phyloP scores from a whole-genome alignment of 2,329 filamentous ascomycete genomes.

The Penicillium olsonii region DNA sequence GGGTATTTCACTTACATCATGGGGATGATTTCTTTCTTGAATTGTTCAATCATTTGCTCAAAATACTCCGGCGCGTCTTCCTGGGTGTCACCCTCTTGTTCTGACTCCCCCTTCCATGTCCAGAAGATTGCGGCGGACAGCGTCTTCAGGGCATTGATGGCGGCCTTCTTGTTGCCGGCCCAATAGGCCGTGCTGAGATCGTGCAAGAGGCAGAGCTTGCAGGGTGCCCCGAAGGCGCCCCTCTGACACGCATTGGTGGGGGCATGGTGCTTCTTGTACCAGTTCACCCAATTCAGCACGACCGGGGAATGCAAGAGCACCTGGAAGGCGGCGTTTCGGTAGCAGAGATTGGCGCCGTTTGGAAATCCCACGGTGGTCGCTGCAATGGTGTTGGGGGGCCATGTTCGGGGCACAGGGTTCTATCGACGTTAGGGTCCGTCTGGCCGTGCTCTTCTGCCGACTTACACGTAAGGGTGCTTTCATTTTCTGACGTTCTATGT shows the following conservation, averaged over 20 bases:
- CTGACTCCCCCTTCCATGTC: not conserved
- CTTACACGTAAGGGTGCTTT: too few species aligned
- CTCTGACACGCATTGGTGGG: not conserved
- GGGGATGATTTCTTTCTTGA: not conserved
- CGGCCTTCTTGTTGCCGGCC: not conserved
- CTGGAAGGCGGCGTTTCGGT: slow-evolving; percentile 29
- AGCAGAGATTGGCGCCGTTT: slow-evolving; percentile 18
- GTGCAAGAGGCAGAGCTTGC: not conserved
- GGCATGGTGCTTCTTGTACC: slow-evolving; percentile 9
- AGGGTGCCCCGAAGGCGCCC: not conserved
- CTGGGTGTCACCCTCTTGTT: not conserved
- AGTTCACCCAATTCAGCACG: slow-evolving; percentile 25
- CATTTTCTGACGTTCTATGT: too few species aligned
- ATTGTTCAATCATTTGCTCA: not conserved
- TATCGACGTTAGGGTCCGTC: not conserved
- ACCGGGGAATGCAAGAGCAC: slow-evolving; percentile 28
- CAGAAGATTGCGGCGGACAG: not conserved
- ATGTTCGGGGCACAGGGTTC: not conserved
- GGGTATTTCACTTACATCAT: slow-evolving; percentile 13
- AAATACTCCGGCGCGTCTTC: slow-evolving; percentile 16
- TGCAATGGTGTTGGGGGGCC: not conserved
- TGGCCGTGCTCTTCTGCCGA: too few species aligned
- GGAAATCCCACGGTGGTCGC: slow-evolving; percentile 5
- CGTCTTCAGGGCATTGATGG: not conserved
- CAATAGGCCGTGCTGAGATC: not conserved